Evolutionary conservation across 352 stramenopile genomes (phyloP).

Genomic region (Globisporangium polare): DNA sequence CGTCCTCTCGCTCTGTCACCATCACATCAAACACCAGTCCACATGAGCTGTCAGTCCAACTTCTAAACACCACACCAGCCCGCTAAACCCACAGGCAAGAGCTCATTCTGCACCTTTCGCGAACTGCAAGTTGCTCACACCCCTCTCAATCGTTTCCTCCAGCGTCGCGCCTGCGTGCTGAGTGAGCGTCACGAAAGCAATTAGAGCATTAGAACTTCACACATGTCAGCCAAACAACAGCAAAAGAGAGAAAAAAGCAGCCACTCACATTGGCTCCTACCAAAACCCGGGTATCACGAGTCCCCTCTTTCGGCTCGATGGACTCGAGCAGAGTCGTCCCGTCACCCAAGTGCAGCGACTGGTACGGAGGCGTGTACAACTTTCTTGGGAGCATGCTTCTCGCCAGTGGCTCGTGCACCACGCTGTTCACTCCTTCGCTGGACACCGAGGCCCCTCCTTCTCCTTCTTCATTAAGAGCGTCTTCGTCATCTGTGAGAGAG

Average conservation of each 20-base stretch:
- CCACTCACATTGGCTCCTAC: background rate
- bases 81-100: background rate
- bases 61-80: background rate
- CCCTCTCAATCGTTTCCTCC: conserved; percentile 25
- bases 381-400: conserved; percentile 19
- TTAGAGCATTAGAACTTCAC: background rate
- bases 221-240: background rate
- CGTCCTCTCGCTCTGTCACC: conserved; percentile 30
- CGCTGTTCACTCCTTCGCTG: conserved; percentile 21
- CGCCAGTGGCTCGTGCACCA: conserved; percentile 24
- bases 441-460: conserved; percentile 22
- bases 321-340: conserved; percentile 42
- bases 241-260: background rate
- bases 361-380: conserved; percentile 30
- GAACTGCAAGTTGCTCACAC: conserved; percentile 43
- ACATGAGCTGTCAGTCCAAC: background rate
- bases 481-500: conserved; percentile 13
- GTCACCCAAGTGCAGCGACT: conserved; percentile 31
- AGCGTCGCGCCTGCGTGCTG: background rate
- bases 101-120: conserved; percentile 26
- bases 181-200: background rate
- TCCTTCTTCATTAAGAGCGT: conserved; percentile 18
- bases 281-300: background rate
- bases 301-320: conserved; percentile 28
- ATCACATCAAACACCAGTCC: background rate